These are phyloP conservation scores for Platanthera guangdongensis DNA, from an alignment of 106 monocot genomes.

Conservation along the genomic window DNA sequence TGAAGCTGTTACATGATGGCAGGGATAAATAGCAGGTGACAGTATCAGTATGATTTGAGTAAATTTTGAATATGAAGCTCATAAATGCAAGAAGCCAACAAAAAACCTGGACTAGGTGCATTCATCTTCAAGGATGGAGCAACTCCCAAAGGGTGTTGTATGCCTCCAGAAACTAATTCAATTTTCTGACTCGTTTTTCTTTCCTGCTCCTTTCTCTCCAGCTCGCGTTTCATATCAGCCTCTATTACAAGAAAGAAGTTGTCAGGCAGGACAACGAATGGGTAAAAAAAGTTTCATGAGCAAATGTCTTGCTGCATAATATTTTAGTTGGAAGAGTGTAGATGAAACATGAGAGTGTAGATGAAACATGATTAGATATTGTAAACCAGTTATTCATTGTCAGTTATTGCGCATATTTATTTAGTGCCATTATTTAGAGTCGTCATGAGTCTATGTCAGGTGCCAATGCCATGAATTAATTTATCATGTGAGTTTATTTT, in stretches of 20 bases:
- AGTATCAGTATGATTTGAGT: background rate
- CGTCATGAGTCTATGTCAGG: too few species aligned
- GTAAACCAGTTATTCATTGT: background rate
- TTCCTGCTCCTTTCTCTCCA: constrained; percentile 84
- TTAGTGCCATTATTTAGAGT: too few species aligned
- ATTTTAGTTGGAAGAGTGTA: background rate
- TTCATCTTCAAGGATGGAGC: constrained; percentile 37
- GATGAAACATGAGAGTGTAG: background rate
- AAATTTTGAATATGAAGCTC: constrained; percentile 3
- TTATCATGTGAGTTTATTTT: too few species aligned
- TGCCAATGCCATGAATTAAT: too few species aligned
- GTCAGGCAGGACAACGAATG: background rate
- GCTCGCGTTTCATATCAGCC: constrained; percentile 85
- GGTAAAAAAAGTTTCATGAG: background rate
- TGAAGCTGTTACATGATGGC: constrained; percentile 9
- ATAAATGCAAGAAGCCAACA: background rate
- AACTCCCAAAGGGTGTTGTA: constrained; percentile 31
- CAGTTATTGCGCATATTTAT: too few species aligned
- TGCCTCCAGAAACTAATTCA: constrained; percentile 67
- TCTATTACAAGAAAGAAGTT: constrained; percentile 24
- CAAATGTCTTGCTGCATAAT: background rate
- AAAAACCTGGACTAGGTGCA: constrained; percentile 36
- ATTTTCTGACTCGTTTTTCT: constrained; percentile 81
- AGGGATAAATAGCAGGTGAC: background rate
- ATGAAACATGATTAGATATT: constrained; percentile 1